Percentiles rank a stretch among this genome's conserved stretches.
Conservation (phyloP, 192 early-diverging fungal species). For the Rhizophlyctis rosea region DNA sequence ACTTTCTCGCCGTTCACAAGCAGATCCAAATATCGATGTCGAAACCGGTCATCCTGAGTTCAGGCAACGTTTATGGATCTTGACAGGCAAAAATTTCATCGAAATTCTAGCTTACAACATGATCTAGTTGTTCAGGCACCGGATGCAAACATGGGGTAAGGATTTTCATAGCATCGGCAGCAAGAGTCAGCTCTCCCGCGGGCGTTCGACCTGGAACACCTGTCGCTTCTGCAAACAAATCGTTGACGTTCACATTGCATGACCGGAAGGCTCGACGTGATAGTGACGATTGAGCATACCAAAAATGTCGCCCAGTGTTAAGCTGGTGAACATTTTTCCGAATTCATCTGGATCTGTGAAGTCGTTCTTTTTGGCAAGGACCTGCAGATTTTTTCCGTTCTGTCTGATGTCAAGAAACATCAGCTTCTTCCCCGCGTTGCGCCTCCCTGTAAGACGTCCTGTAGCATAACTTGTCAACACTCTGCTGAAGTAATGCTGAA, state of each 20-base stretch:
- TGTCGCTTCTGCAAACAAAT: conserved; percentile 30
- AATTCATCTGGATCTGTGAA: conserved; percentile 43
- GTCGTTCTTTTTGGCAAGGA: conserved; percentile 55
- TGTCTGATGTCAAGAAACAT: conserved; percentile 70
- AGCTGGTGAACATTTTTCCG: conserved; percentile 32
- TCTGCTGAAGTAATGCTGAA: too few species aligned
- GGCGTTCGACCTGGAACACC: conserved; percentile 70
- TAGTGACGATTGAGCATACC: conserved; percentile 24
- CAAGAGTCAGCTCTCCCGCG: conserved; percentile 66
- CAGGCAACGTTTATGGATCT: background rate
- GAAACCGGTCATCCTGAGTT: conserved; percentile 60
- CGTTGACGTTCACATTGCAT: conserved; percentile 1
- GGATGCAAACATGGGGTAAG: conserved; percentile 68
- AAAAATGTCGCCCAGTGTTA: conserved; percentile 66
- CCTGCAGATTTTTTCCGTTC: conserved; percentile 58
- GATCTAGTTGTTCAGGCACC: conserved; percentile 55
- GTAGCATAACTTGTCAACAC: too few species aligned
- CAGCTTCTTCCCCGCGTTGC: conserved; percentile 70
- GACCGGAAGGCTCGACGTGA: background rate
- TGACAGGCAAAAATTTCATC: background rate
- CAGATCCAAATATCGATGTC: conserved; percentile 71
- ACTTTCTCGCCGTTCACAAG: conserved; percentile 60
- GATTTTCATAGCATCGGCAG: conserved; percentile 52
- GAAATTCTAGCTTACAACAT: conserved; percentile 13
- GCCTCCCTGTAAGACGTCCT: conserved; percentile 58